A percentile compares a stretch with the other conserved stretches of the same genome.
These are phyloP conservation scores for Mycosarcoma mackinlayi DNA, from an alignment of 1,284 basidiomycete genomes.

Conservation along the genomic window DNA sequence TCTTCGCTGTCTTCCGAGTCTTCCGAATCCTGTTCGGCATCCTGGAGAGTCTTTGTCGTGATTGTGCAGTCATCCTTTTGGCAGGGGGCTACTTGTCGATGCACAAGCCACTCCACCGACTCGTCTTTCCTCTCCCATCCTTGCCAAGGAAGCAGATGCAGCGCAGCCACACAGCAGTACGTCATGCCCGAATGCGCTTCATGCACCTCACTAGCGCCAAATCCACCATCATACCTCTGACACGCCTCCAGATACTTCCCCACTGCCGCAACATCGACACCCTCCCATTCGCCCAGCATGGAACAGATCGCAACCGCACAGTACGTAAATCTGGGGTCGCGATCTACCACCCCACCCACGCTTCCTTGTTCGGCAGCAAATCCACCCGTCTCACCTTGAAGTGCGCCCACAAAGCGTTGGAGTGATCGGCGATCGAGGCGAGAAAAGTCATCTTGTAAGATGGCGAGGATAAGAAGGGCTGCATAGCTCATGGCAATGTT, in stretches of 20 bases:
- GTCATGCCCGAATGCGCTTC: slow-evolving; percentile 96
- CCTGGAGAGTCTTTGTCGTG: neutral
- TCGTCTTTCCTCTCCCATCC: slow-evolving; percentile 13
- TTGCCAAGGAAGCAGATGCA: slow-evolving; percentile 71
- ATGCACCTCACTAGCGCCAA: slow-evolving; percentile 80
- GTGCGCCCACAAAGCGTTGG: slow-evolving; percentile 14
- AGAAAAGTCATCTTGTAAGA: slow-evolving; percentile 56
- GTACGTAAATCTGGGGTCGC: slow-evolving; percentile 85
- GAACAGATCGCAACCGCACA: slow-evolving; percentile 85
- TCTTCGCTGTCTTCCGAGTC: slow-evolving; percentile 21
- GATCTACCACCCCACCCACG: slow-evolving; percentile 69
- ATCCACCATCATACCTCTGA: slow-evolving; percentile 92
- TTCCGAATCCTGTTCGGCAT: neutral
- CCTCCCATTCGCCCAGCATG: slow-evolving; percentile 81
- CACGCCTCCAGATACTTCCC: slow-evolving; percentile 73
- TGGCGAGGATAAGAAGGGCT: slow-evolving; percentile 56
- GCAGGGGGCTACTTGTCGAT: slow-evolving; percentile 29
- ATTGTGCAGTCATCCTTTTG: neutral
- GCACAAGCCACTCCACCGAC: slow-evolving; percentile 19
- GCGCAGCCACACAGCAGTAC: slow-evolving; percentile 85
- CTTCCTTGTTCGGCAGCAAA: slow-evolving; percentile 71
- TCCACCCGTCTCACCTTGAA: slow-evolving; percentile 57
- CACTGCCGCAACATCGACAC: slow-evolving; percentile 76
- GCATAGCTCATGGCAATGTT: slow-evolving; percentile 65
- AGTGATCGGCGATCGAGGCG: slow-evolving; percentile 45